Evolutionary conservation across 257 asterid genomes (phyloP).

Genomic region (Linderniella brevidens): DNA sequence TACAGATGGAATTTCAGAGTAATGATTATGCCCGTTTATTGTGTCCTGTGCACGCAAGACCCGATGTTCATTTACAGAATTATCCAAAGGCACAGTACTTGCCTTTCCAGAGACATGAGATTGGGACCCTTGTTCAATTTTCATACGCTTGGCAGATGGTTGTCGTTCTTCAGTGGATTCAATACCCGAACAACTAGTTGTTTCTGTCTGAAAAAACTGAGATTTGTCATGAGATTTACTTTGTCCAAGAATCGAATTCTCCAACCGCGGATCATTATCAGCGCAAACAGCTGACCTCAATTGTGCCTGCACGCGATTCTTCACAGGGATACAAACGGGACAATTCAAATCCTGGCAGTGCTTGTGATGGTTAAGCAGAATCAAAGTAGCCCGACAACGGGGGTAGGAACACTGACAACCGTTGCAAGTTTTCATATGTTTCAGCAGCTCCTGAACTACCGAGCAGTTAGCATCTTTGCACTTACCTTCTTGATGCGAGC

Average conservation of each 20-base stretch:
- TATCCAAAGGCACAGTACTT: slow-evolving; percentile 23
- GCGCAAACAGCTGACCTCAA: slow-evolving; percentile 29
- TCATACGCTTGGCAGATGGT: slow-evolving; percentile 72
- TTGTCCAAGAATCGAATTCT: slow-evolving; percentile 28
- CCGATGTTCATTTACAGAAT: slow-evolving; percentile 25
- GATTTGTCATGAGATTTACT: slow-evolving; percentile 28
- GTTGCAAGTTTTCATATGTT: slow-evolving; percentile 60
- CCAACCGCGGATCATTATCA: slow-evolving; percentile 29
- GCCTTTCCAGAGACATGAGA: slow-evolving; percentile 32
- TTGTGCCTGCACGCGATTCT: slow-evolving; percentile 40
- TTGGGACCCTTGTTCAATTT: slow-evolving; percentile 58
- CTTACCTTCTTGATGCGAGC: slow-evolving; percentile 73
- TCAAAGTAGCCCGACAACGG: slow-evolving; percentile 51
- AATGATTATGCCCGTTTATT: slow-evolving; percentile 24
- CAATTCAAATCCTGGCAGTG: slow-evolving; percentile 54
- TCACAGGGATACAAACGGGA: slow-evolving; percentile 87
- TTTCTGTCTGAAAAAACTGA: slow-evolving; percentile 28
- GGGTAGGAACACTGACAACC: slow-evolving; percentile 44
- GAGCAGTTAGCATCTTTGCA: slow-evolving; percentile 62
- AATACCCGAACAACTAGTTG: slow-evolving; percentile 20
- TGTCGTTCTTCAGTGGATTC: slow-evolving; percentile 51
- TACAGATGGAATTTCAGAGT: slow-evolving; percentile 34
- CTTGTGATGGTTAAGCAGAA: slow-evolving; percentile 39
- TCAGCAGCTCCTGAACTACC: slow-evolving; percentile 44
- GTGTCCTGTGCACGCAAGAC: slow-evolving; percentile 20